Percentiles rank a stretch among this genome's conserved stretches.
phyloP scores from a whole-genome alignment of 257 asterid species.

The Fraxinus excelsior region DNA sequence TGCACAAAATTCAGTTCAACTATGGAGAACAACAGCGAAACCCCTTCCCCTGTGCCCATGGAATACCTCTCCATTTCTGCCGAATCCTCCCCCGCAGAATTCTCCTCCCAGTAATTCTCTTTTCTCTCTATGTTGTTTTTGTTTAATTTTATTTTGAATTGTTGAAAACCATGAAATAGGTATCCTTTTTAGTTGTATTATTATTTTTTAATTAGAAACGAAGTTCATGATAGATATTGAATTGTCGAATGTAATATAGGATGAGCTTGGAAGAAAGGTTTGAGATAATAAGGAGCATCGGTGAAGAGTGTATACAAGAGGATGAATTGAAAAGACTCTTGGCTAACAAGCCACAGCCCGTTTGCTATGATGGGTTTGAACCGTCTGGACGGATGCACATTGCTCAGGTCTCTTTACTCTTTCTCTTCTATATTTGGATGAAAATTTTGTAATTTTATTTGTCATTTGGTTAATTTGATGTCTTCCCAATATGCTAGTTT shows the following conservation, averaged over 20 bases:
- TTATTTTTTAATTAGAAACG: not conserved
- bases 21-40: slow-evolving; percentile 17
- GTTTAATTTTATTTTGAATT: not conserved
- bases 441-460: not conserved
- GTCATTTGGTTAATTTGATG: not conserved
- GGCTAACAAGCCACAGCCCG: slow-evolving; percentile 63
- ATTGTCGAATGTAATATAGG: slow-evolving; percentile 32
- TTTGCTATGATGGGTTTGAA: slow-evolving; percentile 90
- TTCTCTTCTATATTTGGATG: not conserved
- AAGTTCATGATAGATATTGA: not conserved
- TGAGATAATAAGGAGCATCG: slow-evolving; percentile 67
- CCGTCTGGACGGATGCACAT: slow-evolving; percentile 98
- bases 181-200: not conserved
- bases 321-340: slow-evolving; percentile 70
- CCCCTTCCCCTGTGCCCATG: slow-evolving; percentile 24
- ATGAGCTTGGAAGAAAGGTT: slow-evolving; percentile 66
- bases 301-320: slow-evolving; percentile 93
- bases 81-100: no score
- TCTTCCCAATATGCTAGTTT: not conserved
- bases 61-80: slow-evolving; percentile 33
- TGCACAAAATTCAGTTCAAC: slow-evolving; percentile 4
- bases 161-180: not conserved
- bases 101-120: slow-evolving; percentile 24
- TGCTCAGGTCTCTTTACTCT: slow-evolving; percentile 64
- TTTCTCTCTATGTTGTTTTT: not conserved